A percentile compares a stretch with the other conserved stretches of the same genome.
phyloP scores from a whole-genome alignment of 805 yeast species.

The Candida insectalens region DNA sequence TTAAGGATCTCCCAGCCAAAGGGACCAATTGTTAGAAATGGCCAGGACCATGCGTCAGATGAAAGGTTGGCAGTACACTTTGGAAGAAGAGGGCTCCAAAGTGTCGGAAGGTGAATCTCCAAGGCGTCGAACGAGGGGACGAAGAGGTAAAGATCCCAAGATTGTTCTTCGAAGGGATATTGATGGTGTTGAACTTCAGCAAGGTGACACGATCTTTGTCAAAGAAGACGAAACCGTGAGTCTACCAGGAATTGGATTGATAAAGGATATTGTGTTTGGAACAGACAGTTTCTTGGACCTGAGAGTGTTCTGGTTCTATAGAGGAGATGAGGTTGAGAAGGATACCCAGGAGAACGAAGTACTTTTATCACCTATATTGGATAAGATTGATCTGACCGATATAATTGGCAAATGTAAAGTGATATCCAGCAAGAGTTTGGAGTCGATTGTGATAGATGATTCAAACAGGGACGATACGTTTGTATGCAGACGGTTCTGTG shows the following conservation, averaged over 20 bases:
- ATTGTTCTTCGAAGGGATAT: slow-evolving; percentile 29
- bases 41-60: slow-evolving; percentile 17
- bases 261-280: slow-evolving; percentile 44
- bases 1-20: neutral
- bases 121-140: slow-evolving; percentile 12
- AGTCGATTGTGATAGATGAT: slow-evolving; percentile 26
- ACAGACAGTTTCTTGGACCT: slow-evolving; percentile 38
- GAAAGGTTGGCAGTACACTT: slow-evolving; percentile 27
- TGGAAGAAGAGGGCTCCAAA: slow-evolving; percentile 7
- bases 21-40: slow-evolving; percentile 9
- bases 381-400: slow-evolving; percentile 32
- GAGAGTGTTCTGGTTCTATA: slow-evolving; percentile 37
- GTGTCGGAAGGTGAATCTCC: slow-evolving; percentile 7
- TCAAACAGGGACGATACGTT: slow-evolving; percentile 24
- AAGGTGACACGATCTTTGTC: slow-evolving; percentile 45
- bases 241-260: slow-evolving; percentile 33
- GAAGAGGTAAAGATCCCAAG: slow-evolving; percentile 3
- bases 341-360: slow-evolving; percentile 31
- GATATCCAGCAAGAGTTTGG: slow-evolving; percentile 27
- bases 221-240: slow-evolving; percentile 3
- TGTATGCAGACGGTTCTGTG: slow-evolving; percentile 34
- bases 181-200: slow-evolving; percentile 38
- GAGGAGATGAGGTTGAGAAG: slow-evolving; percentile 29
- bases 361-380: slow-evolving; percentile 42
- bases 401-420: slow-evolving; percentile 37